Percentiles rank a stretch among this genome's conserved stretches.
Conservation (phyloP, 495 filamentous ascomycete genomes). For the Poronia punctata region DNA sequence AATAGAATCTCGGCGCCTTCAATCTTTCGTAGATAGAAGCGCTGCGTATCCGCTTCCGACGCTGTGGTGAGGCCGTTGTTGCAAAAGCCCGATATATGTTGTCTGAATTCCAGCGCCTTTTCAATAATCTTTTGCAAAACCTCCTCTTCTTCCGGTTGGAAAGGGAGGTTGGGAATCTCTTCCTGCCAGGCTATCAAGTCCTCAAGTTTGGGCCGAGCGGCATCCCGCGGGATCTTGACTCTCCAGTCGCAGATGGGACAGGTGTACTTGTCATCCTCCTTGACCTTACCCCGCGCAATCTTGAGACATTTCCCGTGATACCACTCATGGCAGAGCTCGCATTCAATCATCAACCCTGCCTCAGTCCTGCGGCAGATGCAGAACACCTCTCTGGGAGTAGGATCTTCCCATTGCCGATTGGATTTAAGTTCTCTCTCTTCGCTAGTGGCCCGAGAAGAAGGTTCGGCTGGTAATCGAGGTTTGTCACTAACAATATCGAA, state of each 20-base stretch:
- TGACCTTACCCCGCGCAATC: conserved; percentile 94
- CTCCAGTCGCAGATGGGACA: conserved; percentile 98
- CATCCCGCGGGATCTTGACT: conserved; percentile 97
- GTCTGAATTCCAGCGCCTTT: conserved; percentile 75
- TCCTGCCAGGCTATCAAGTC: conserved; percentile 83
- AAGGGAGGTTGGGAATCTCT: conserved; percentile 75
- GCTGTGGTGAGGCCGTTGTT: conserved; percentile 73
- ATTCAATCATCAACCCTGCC: conserved; percentile 99
- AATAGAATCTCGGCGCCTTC: conserved; percentile 95
- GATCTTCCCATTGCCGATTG: conserved; percentile 40
- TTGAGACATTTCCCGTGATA: conserved; percentile 99
- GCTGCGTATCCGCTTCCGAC: conserved; percentile 78
- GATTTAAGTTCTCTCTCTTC: conserved; percentile 52
- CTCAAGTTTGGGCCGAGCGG: conserved; percentile 90
- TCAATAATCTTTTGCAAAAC: conserved; percentile 76
- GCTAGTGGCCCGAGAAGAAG: conserved; percentile 76
- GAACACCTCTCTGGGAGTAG: conserved; percentile 70
- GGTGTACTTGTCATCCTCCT: conserved; percentile 97
- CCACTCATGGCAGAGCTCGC: conserved; percentile 97
- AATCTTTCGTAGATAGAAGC: conserved; percentile 98
- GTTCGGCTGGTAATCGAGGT: conserved; percentile 84
- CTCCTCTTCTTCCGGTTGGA: conserved; percentile 93
- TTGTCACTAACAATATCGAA: conserved; percentile 83
- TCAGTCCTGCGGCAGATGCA: conserved; percentile 93
- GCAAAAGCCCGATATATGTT: conserved; percentile 72